Evolutionary conservation across 257 asterid species (phyloP).

Genomic region (Galeopsis tetrahit): DNA sequence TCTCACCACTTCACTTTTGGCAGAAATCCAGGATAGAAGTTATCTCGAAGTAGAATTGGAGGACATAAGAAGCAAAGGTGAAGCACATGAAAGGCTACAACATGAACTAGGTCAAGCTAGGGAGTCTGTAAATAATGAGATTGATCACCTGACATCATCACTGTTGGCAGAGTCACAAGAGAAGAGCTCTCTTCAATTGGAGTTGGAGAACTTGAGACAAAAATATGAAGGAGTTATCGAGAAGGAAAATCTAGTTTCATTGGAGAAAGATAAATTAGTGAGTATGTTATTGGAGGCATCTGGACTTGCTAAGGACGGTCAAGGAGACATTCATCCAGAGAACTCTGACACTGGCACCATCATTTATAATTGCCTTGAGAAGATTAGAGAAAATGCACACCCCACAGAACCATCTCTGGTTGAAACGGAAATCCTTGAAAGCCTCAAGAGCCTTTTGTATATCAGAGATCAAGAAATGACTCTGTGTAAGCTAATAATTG

Average conservation of each 20-base stretch:
- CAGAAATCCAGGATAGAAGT: slow-evolving; percentile 63
- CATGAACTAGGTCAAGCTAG: slow-evolving; percentile 57
- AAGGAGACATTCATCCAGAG: slow-evolving; percentile 41
- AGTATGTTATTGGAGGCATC: slow-evolving; percentile 70
- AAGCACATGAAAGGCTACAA: slow-evolving; percentile 50
- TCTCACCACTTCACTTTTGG: slow-evolving; percentile 59
- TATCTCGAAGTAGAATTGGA: slow-evolving; percentile 69
- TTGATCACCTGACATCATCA: slow-evolving; percentile 57
- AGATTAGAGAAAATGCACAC: slow-evolving; percentile 58
- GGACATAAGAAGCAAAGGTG: slow-evolving; percentile 52
- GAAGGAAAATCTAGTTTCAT: slow-evolving; percentile 47
- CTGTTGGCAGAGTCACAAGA: slow-evolving; percentile 70
- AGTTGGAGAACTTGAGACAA: slow-evolving; percentile 55
- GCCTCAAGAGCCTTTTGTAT: slow-evolving; percentile 66
- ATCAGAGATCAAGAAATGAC: slow-evolving; percentile 64
- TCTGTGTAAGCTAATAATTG: slow-evolving; percentile 57
- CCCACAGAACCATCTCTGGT: slow-evolving; percentile 49
- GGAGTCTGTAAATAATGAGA: slow-evolving; percentile 56
- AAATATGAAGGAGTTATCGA: slow-evolving; percentile 50
- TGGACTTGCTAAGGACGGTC: slow-evolving; percentile 51
- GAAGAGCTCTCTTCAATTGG: slow-evolving; percentile 57
- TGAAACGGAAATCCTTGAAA: slow-evolving; percentile 51
- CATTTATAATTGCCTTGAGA: slow-evolving; percentile 60
- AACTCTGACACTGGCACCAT: slow-evolving; percentile 49
- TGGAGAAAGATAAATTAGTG: slow-evolving; percentile 64